Evolutionary conservation across 495 filamentous ascomycete genomes (phyloP).

Genomic region (Trichocladium uniseriatum): DNA sequence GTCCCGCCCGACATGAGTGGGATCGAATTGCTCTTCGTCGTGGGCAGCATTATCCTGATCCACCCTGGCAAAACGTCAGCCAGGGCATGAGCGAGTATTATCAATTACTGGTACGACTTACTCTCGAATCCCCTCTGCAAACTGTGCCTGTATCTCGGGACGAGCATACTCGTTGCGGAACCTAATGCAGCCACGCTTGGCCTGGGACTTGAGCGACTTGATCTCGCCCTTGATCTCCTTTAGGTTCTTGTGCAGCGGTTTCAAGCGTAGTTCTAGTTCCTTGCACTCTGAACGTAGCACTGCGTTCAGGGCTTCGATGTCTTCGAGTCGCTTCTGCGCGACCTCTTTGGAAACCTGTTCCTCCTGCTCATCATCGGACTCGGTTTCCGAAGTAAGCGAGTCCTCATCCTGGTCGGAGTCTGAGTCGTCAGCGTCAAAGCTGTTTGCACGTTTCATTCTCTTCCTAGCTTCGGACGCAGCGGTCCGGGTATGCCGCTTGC

Average conservation of each 20-base stretch:
- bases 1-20: conserved; percentile 37
- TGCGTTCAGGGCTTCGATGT: conserved; percentile 5
- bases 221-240: conserved; percentile 17
- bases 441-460: not conserved
- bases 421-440: not conserved
- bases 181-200: conserved; percentile 37
- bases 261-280: conserved; percentile 27
- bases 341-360: conserved; percentile 1
- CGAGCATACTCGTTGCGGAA: conserved; percentile 47
- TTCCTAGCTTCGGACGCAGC: not conserved
- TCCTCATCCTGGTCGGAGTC: conserved; percentile 1
- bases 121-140: conserved; percentile 46
- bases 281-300: conserved; percentile 13
- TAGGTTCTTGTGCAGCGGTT: not conserved
- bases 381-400: not conserved
- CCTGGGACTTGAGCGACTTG: conserved; percentile 25
- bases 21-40: conserved; percentile 18
- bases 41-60: conserved; percentile 12
- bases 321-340: not conserved
- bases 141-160: conserved; percentile 45
- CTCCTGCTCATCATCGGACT: not conserved
- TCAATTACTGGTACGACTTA: conserved; percentile 12
- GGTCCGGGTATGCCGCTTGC: conserved; percentile 12
- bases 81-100: not conserved
- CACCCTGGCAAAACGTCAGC: conserved; percentile 17